Evolutionary conservation across 371 early-diverging fungal genomes (phyloP).

Genomic region (Syncephalis fuscata): DNA sequence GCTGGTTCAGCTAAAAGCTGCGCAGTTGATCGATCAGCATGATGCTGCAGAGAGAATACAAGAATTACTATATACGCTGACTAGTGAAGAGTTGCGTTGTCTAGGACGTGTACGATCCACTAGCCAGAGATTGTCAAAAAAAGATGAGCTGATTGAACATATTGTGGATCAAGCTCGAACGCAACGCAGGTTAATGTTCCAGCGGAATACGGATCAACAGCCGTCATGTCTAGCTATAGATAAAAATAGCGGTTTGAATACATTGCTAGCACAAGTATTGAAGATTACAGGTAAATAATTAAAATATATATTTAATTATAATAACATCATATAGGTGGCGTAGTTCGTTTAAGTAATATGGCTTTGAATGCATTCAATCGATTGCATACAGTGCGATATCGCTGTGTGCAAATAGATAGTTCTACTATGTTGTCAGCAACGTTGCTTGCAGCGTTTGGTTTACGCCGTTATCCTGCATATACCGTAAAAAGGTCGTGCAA

Average conservation of each 20-base stretch:
- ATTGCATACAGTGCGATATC: conserved; percentile 29
- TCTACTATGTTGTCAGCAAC: conserved; percentile 21
- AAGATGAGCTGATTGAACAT: not conserved
- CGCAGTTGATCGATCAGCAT: not conserved
- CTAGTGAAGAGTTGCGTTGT: not conserved
- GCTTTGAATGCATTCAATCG: conserved; percentile 17
- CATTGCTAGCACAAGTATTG: too few relatives aligned
- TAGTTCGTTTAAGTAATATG: not conserved
- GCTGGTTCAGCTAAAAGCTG: not conserved
- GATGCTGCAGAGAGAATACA: not conserved
- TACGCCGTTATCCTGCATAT: conserved; percentile 33
- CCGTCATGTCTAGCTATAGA: too few relatives aligned
- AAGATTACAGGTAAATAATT: too few relatives aligned
- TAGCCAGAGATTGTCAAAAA: not conserved
- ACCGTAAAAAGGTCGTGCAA: conserved; percentile 22
- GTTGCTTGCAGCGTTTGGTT: conserved; percentile 33
- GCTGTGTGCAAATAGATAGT: conserved; percentile 15
- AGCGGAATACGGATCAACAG: too few relatives aligned
- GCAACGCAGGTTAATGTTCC: not conserved
- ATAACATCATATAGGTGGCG: not conserved
- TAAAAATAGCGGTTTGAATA: too few relatives aligned
- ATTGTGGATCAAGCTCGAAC: not conserved
- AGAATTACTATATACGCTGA: not conserved
- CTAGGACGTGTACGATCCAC: not conserved
- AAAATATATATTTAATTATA: not conserved